phyloP scores from a whole-genome alignment of 495 filamentous ascomycete genomes.

The Letharia lupina region DNA sequence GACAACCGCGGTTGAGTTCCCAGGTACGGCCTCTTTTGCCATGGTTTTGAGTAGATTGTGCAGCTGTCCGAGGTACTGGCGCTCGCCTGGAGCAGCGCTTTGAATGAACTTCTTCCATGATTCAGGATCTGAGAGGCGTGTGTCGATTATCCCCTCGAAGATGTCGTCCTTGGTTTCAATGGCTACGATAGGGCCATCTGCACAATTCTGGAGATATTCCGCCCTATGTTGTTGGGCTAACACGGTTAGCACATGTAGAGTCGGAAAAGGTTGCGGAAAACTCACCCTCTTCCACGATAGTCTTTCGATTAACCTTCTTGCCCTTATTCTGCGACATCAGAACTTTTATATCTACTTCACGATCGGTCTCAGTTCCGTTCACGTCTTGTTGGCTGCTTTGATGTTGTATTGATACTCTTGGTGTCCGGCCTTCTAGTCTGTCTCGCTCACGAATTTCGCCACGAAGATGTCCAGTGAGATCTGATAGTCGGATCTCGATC shows the following conservation, averaged over 20 bases:
- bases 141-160: slow-evolving; percentile 69
- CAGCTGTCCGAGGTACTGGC: slow-evolving; percentile 78
- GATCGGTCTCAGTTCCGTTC: slow-evolving; percentile 34
- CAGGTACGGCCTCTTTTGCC: slow-evolving; percentile 45
- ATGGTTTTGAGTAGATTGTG: slow-evolving; percentile 64
- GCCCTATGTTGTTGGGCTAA: slow-evolving; percentile 53
- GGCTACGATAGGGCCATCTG: slow-evolving; percentile 72
- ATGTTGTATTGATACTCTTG: slow-evolving; percentile 35
- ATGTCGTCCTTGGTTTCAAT: slow-evolving; percentile 82
- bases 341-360: slow-evolving; percentile 69
- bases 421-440: slow-evolving; percentile 46
- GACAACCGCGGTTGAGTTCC: slow-evolving; percentile 61
- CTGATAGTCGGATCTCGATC: slow-evolving; percentile 61
- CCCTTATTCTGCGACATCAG: slow-evolving; percentile 69
- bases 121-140: slow-evolving; percentile 70
- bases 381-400: slow-evolving; percentile 37
- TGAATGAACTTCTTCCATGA: slow-evolving; percentile 81
- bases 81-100: slow-evolving; percentile 63
- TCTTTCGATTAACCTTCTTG: slow-evolving; percentile 82
- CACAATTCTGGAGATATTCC: slow-evolving; percentile 54
- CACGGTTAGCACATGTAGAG: not conserved
- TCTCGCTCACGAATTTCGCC: slow-evolving; percentile 74
- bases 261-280: slow-evolving; percentile 15
- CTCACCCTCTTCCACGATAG: slow-evolving; percentile 69
- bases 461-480: slow-evolving; percentile 74